Base-by-base conservation (phyloP, 345 rosid species). In the Angophora floribunda region DNA sequence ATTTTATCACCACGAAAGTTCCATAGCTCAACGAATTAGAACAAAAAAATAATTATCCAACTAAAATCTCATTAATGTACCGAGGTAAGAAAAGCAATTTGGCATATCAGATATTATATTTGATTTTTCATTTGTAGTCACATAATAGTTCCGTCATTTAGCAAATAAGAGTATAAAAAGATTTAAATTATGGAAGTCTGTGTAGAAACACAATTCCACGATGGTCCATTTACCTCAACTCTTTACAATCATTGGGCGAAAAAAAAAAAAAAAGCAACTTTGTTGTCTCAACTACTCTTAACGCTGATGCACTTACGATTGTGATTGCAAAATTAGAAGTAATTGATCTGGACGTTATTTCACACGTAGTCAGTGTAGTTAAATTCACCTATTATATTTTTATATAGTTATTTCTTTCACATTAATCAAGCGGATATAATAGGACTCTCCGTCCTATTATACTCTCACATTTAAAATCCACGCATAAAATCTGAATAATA, bases 321-420 rank as follows among this genome's bases (percentile, higher is more conserved):
- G 7, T 6, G 17, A 52, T 5, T 52, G 55, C 0, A 16, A 52
- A 52, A 6, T 2, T 2, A 6, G 2, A 52, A 17, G 2, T 52
- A 1, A 52, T 52, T 17, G 7, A 52, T 52, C 7, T 17, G 55
- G 55, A 17, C 7, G 55, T 52, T 6, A 3, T 52, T 2, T 6
- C 3, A 17, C 22, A 17, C 9, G 17, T 0, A 17, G 22, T 6
- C 55, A 17, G 0, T 0, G 22, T 17, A 52, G 22, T 52, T 0
- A 52, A 52, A 52, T 52, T 52, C 24, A 52, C 22, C 57, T 17
- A 52, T 1, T 52, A 9, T 36, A 52, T 49, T 14, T 52, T 52
- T 52, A 36, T 53, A 12, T 13, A 6, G 9, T 17, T 52, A 1
- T 3, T 17, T 7, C 1, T 17, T 52, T 3, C 57, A 52, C 24